A percentile compares a stretch with the other conserved stretches of the same genome.
phyloP scores from a whole-genome alignment of 1,284 basidiomycete species.

The Amylostereum areolatum region DNA sequence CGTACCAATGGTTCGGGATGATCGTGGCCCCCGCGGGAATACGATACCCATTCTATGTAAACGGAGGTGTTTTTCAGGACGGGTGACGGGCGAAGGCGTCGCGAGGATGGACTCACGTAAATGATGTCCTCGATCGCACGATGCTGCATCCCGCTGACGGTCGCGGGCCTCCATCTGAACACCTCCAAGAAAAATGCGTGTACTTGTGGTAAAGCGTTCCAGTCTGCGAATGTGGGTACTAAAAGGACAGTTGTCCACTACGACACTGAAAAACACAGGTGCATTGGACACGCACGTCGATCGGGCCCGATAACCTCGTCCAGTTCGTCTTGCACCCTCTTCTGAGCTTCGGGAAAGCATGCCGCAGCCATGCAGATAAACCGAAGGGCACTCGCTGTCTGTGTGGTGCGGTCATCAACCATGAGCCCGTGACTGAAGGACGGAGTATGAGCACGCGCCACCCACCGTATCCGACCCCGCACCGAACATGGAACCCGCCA shows the following conservation, averaged over 20 bases:
- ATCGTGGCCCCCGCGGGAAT: constrained; percentile 57
- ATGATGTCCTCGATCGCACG: constrained; percentile 53
- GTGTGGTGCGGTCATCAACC: too few relatives aligned
- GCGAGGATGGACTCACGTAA: constrained; percentile 37
- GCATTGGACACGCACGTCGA: constrained; percentile 30
- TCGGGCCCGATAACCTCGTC: constrained; percentile 52
- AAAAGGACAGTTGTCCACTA: not conserved
- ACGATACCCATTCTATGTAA: constrained; percentile 39
- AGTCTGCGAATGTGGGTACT: constrained; percentile 50
- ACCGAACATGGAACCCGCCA: constrained; percentile 59
- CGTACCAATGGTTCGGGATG: constrained; percentile 54
- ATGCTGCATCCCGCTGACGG: constrained; percentile 41
- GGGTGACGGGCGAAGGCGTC: not conserved
- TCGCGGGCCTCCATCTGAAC: constrained; percentile 61
- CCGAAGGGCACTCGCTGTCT: constrained; percentile 52
- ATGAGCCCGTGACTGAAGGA: not conserved
- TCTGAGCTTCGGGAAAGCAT: constrained; percentile 48
- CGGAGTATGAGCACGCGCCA: not conserved
- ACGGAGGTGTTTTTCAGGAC: not conserved
- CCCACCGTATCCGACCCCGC: constrained; percentile 57
- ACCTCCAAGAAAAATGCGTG: constrained; percentile 58
- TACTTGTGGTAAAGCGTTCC: constrained; percentile 44
- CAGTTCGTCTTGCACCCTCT: constrained; percentile 52
- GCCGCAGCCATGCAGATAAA: constrained; percentile 59
- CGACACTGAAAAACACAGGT: not conserved